Base-by-base conservation (phyloP, 805 yeast species). In the Pichia exigua region DNA sequence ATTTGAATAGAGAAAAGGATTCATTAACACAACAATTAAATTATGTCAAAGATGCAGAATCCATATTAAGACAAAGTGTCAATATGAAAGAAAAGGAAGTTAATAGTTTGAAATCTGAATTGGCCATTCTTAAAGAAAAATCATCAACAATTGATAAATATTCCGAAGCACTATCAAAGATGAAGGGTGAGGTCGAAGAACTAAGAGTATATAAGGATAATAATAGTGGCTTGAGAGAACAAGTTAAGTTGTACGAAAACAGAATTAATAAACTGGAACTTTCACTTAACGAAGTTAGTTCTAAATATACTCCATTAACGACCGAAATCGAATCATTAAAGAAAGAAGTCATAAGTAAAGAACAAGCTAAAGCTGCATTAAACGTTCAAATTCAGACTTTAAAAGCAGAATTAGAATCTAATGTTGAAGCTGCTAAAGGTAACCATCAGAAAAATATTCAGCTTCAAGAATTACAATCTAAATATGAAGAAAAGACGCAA, bases 1-100 rank as follows among this genome's bases (percentile, higher is more conserved):
- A 77, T 59, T 69, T 89, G 52, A 82, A 91, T 45, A 80, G 84
- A 54, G 95, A 87, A 57, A 85, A 83, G 60, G 95, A 89, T 55
- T 72, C 83, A 5, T 73, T 82, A 1, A 83, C 81, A 46, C 75
- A 81, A 10, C 85, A 82, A 58, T 69, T 81, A 30, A 79, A 77
- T 45, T 68, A 72, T 40, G 65, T 76, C 4, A 63, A 67, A 12
- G 78, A 81, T 52, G 94, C 86, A 58, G 74, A 75, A 51, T 72
- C 70, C 39, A 70, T 78, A 40, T 66, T 82, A 28, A 75, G 78
- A 55, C 79, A 78, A 53, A 74, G 75, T 40, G 68, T 85, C 42
- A 72, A 72, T 1, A 67, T 72, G 48, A 65, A 75, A 2, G 72
- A 68, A 28, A 61, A 74, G 44, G 85, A 85, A 55, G 65, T 87